Percentiles rank a stretch among this genome's conserved stretches.
These are phyloP conservation scores for Pseudogymnoascus sp. DNA, from an alignment of 2,329 filamentous ascomycete species.

Conservation along the genomic window DNA sequence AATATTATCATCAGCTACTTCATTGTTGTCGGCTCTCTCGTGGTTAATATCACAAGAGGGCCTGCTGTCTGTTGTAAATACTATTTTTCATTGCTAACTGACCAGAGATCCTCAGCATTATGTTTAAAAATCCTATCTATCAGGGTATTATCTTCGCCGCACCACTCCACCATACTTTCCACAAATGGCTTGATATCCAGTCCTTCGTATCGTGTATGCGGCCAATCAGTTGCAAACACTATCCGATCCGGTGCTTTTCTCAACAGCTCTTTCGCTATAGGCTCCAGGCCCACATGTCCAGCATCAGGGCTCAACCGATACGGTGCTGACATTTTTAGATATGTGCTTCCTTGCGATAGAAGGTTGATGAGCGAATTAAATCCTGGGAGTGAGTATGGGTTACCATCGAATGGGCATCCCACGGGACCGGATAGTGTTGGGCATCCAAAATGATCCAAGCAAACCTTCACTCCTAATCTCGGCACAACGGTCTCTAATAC, in stretches of 20 bases:
- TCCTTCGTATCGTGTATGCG: conserved; percentile 52
- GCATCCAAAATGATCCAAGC: conserved; percentile 51
- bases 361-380: conserved; percentile 42
- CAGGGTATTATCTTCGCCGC: conserved; percentile 36
- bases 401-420: conserved; percentile 16
- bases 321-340: conserved; percentile 36
- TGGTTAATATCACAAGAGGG: background rate
- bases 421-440: conserved; percentile 31
- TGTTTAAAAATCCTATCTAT: conserved; percentile 43
- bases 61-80: background rate
- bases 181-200: conserved; percentile 48
- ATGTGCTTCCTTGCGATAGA: conserved; percentile 37
- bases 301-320: conserved; percentile 44
- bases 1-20: background rate
- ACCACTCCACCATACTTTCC: conserved; percentile 45
- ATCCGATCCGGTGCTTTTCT: conserved; percentile 35
- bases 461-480: conserved; percentile 41
- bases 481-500: conserved; percentile 42
- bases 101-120: conserved; percentile 47
- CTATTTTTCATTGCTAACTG: conserved; percentile 18
- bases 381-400: conserved; percentile 40
- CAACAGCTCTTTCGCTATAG: conserved; percentile 42
- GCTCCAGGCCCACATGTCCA: conserved; percentile 36
- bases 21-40: background rate
- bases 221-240: conserved; percentile 56